A percentile compares a stretch with the other conserved stretches of the same genome.
Evolutionary conservation across 306 rosid genomes (phyloP).

Genomic region (Coriaria nepalensis): DNA sequence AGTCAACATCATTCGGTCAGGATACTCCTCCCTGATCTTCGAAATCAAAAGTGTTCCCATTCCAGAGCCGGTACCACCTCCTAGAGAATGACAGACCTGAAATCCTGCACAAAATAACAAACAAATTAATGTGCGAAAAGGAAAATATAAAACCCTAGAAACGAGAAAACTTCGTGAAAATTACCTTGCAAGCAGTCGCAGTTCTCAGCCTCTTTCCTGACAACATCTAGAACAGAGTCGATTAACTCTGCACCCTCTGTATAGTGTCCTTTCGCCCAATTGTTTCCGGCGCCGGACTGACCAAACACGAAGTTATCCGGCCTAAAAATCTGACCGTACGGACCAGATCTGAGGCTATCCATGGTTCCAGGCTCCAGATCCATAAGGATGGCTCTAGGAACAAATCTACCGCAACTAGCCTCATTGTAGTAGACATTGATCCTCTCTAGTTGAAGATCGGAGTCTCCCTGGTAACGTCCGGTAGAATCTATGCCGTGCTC

Average conservation of each 20-base stretch:
- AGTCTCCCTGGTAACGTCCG: conserved; percentile 25
- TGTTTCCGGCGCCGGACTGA: conserved; percentile 30
- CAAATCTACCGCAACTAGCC: conserved; percentile 28
- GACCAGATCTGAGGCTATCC: conserved; percentile 34
- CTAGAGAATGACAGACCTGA: conserved; percentile 36
- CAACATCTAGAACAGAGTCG: conserved; percentile 32
- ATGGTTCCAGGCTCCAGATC: conserved; percentile 36
- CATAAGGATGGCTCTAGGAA: conserved; percentile 34
- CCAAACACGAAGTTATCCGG: conserved; percentile 36
- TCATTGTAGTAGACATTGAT: conserved; percentile 34
- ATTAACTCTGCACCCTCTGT: conserved; percentile 34
- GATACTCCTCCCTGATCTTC: conserved; percentile 33
- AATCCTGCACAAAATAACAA: conserved; percentile 12
- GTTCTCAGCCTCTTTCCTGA: conserved; percentile 35
- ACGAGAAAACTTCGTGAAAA: too few species aligned
- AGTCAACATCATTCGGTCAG: conserved; percentile 32
- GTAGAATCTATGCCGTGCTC: conserved; percentile 39
- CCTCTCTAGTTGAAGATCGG: conserved; percentile 30
- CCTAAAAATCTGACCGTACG: conserved; percentile 30
- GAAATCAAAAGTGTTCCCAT: conserved; percentile 39
- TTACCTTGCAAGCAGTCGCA: conserved; percentile 36
- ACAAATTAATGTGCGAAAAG: background rate
- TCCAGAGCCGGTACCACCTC: conserved; percentile 38
- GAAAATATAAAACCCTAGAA: background rate
- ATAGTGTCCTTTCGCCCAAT: conserved; percentile 36